Evolutionary conservation across 2,329 filamentous ascomycete species (phyloP).

Genomic region (Diplocarpon rosae): DNA sequence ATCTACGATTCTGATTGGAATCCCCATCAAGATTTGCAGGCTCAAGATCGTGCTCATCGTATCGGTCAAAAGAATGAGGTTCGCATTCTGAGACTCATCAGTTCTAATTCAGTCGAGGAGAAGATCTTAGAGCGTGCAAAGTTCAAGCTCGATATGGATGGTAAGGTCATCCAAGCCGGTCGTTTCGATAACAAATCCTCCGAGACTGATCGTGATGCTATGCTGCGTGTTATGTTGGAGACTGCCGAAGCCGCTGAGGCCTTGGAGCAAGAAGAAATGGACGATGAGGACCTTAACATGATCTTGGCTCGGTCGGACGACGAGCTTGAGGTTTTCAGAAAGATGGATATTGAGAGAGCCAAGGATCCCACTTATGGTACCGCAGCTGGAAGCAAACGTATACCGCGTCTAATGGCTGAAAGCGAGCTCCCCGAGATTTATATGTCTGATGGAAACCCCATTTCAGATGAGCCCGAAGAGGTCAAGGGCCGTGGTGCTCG

Average conservation of each 20-base stretch:
- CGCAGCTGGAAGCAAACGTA: slow-evolving; percentile 45
- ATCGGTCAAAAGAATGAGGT: slow-evolving; percentile 99
- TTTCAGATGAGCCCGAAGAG: slow-evolving; percentile 69
- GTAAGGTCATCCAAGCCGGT: slow-evolving; percentile 98
- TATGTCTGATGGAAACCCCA: slow-evolving; percentile 71
- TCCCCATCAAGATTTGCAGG: slow-evolving; percentile 96
- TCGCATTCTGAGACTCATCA: slow-evolving; percentile 89
- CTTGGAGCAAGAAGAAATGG: slow-evolving; percentile 88
- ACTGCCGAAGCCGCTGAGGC: slow-evolving; percentile 59
- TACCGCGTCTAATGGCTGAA: slow-evolving; percentile 76
- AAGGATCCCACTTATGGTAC: slow-evolving; percentile 62
- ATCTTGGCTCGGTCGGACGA: slow-evolving; percentile 82
- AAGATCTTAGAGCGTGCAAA: slow-evolving; percentile 95
- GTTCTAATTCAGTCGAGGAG: slow-evolving; percentile 93
- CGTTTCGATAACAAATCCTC: slow-evolving; percentile 99
- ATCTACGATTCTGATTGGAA: slow-evolving; percentile 99
- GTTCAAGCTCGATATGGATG: slow-evolving; percentile 98
- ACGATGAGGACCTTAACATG: slow-evolving; percentile 93
- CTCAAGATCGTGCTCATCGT: slow-evolving; percentile 98
- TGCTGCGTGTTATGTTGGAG: slow-evolving; percentile 87
- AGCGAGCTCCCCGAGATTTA: slow-evolving; percentile 91
- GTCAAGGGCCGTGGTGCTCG: slow-evolving; percentile 79
- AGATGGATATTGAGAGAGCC: slow-evolving; percentile 67
- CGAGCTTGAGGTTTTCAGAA: slow-evolving; percentile 68
- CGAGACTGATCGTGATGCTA: slow-evolving; percentile 93